phyloP scores from a whole-genome alignment of 73 alveolate species.

The Stentor roeselii region DNA sequence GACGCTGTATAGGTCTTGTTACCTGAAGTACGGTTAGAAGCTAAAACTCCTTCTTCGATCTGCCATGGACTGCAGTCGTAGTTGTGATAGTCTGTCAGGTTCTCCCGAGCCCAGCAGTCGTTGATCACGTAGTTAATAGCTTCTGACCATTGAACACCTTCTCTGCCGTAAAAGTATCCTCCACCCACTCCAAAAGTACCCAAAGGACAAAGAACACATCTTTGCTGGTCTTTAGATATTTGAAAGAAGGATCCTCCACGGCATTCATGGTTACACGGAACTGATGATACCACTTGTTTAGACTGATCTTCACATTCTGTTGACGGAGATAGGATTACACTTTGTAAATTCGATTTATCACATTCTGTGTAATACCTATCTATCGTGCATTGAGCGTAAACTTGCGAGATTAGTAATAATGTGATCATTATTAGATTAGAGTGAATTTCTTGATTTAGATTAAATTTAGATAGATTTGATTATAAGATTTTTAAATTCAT shows the following conservation, averaged over 20 bases:
- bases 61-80: background rate
- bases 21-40: background rate
- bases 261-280: background rate
- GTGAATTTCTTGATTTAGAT: too few relatives aligned
- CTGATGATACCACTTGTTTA: background rate
- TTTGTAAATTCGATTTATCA: background rate
- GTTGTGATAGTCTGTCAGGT: background rate
- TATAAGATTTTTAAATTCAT: too few relatives aligned
- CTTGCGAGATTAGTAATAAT: too few relatives aligned
- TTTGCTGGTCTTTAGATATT: too few relatives aligned
- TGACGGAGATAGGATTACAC: background rate
- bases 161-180: background rate
- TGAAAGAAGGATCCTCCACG: background rate
- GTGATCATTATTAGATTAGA: too few relatives aligned
- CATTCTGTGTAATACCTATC: too few relatives aligned
- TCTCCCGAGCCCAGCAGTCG: background rate
- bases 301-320: background rate
- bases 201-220: background rate
- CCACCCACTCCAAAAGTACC: conserved; percentile 11
- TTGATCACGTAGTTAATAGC: background rate
- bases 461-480: too few relatives aligned
- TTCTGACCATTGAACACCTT: background rate
- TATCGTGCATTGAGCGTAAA: too few relatives aligned
- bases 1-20: background rate
- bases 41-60: background rate